Evolutionary conservation across 306 rosid genomes (phyloP).

Genomic region (Biancaea sappan): DNA sequence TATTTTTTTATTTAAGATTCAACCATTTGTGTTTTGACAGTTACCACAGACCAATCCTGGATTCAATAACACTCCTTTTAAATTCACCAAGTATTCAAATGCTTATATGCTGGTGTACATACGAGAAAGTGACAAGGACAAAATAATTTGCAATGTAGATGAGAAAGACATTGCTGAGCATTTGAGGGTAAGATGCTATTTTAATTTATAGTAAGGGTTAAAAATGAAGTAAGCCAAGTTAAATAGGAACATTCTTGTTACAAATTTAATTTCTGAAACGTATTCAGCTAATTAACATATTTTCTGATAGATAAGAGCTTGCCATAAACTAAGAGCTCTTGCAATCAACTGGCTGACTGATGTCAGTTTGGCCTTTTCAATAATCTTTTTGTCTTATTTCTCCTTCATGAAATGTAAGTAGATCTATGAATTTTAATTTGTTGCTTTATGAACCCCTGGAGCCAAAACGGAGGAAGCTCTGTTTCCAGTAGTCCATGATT

Average conservation of each 20-base stretch:
- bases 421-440: neutral
- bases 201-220: conserved; percentile 7
- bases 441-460: neutral
- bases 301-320: neutral
- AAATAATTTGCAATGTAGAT: conserved; percentile 88
- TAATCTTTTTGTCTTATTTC: neutral
- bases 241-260: neutral
- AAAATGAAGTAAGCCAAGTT: conserved; percentile 10
- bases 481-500: neutral
- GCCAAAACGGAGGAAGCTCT: neutral
- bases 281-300: neutral
- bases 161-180: conserved; percentile 98
- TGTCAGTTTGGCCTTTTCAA: neutral
- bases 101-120: conserved; percentile 97
- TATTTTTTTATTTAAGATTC: conserved; percentile 25
- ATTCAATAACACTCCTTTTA: conserved; percentile 88
- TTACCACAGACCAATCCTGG: conserved; percentile 94
- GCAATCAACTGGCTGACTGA: conserved; percentile 17
- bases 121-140: conserved; percentile 95
- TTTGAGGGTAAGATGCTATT: conserved; percentile 72
- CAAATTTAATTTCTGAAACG: neutral
- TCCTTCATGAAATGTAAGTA: neutral
- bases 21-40: conserved; percentile 45
- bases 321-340: neutral
- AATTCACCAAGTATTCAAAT: conserved; percentile 91